A percentile compares a stretch with the other conserved stretches of the same genome.
Conservation (phyloP, 2,329 filamentous ascomycete species). For the Neoarthrinium moseri region DNA sequence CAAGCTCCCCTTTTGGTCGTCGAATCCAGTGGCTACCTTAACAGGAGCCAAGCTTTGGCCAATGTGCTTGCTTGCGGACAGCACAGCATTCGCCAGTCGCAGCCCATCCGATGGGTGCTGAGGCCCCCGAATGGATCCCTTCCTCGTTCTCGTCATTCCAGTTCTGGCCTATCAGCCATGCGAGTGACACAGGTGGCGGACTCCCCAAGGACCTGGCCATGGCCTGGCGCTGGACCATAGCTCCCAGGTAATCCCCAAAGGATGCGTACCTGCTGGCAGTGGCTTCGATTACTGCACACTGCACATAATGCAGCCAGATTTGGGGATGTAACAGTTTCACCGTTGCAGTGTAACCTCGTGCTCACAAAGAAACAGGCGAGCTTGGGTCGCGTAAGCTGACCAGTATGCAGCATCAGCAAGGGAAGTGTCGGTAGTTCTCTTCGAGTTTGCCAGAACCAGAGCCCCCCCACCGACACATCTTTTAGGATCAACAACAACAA, state of each 20-base stretch:
- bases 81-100: neutral
- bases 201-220: neutral
- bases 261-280: constrained; percentile 1
- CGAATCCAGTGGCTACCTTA: constrained; percentile 1
- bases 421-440: no score
- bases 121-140: neutral
- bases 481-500: no score
- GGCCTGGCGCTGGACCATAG: constrained; percentile 1
- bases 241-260: no score
- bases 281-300: neutral
- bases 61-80: neutral
- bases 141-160: neutral
- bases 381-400: neutral
- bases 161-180: constrained; percentile 1
- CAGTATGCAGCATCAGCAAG: no score
- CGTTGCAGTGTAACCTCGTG: neutral
- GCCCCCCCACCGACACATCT: no score
- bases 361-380: neutral
- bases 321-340: neutral
- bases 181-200: neutral
- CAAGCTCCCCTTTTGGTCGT: neutral
- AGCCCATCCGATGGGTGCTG: neutral
- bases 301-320: neutral
- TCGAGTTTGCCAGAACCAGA: no score
- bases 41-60: neutral